Conservation (phyloP, 768 basidiomycete species). For the Termitomyces sp. region DNA sequence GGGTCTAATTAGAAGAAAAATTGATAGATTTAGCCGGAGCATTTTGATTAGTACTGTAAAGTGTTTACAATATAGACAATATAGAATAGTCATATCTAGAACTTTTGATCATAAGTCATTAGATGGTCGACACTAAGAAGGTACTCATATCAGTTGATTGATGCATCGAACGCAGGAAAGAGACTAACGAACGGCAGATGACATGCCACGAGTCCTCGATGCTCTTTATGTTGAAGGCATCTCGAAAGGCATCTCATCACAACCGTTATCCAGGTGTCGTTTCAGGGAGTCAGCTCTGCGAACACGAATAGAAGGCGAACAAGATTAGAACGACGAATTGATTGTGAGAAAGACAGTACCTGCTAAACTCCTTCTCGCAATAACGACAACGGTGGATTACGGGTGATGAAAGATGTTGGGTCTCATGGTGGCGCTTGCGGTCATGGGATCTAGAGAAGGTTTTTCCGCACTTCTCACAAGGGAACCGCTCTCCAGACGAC, state of each 20-base stretch:
- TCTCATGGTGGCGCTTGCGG: constrained; percentile 76
- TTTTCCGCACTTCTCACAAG: constrained; percentile 71
- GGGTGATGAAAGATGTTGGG: constrained; percentile 61
- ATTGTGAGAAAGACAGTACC: constrained; percentile 26
- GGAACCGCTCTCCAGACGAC: constrained; percentile 55
- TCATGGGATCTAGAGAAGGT: constrained; percentile 80
- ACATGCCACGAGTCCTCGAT: background rate
- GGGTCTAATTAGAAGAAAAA: background rate
- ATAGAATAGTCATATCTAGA: constrained; percentile 10
- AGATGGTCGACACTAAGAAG: constrained; percentile 8
- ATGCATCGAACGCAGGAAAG: background rate
- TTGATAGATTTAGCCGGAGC: constrained; percentile 2
- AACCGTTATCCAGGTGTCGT: constrained; percentile 74
- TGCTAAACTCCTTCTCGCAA: constrained; percentile 76
- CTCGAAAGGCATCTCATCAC: constrained; percentile 24
- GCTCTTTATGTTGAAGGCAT: constrained; percentile 16
- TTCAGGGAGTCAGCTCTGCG: constrained; percentile 51
- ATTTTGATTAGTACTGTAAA: constrained; percentile 6
- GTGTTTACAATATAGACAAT: background rate
- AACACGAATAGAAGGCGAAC: constrained; percentile 5
- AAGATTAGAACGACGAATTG: background rate
- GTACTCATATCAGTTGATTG: constrained; percentile 2
- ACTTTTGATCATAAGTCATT: constrained; percentile 15
- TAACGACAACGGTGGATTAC: constrained; percentile 64
- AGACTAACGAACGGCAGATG: background rate